Conservation (phyloP, 2,329 filamentous ascomycete species). For the Colletotrichum lini region DNA sequence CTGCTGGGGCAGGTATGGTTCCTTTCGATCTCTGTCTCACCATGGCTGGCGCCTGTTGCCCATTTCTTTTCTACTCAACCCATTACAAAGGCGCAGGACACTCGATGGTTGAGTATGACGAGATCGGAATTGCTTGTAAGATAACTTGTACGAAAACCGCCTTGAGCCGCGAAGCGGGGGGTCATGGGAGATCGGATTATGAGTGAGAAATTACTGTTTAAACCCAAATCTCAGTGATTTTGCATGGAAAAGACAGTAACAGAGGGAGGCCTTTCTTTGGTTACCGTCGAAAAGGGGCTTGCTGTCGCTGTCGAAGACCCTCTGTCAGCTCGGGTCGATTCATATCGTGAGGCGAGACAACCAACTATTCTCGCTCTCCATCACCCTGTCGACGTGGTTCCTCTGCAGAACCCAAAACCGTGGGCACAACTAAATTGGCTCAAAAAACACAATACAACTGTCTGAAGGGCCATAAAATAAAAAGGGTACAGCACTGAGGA, state of each 20-base stretch:
- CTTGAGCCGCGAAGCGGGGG: conserved; percentile 1
- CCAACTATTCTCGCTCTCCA: no score
- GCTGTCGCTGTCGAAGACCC: no score
- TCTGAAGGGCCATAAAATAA: no score
- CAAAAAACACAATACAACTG: no score
- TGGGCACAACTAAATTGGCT: no score
- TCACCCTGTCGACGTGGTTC: no score
- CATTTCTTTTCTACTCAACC: conserved; percentile 29
- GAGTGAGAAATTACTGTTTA: background rate
- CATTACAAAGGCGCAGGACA: conserved; percentile 7
- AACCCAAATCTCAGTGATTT: conserved; percentile 17
- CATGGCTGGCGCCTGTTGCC: conserved; percentile 30
- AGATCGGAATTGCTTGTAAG: conserved; percentile 17
- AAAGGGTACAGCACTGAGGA: no score
- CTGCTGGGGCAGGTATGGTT: conserved; percentile 28
- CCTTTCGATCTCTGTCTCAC: conserved; percentile 35
- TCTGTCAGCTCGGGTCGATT: no score
- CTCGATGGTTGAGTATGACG: conserved; percentile 10
- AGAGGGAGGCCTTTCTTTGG: background rate
- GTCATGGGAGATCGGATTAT: conserved; percentile 9
- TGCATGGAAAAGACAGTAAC: background rate
- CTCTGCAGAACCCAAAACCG: no score
- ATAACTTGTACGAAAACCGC: background rate
- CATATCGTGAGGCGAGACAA: no score
- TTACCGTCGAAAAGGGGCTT: no score